phyloP scores from a whole-genome alignment of 768 basidiomycete species.

The Auricularia heimuer region DNA sequence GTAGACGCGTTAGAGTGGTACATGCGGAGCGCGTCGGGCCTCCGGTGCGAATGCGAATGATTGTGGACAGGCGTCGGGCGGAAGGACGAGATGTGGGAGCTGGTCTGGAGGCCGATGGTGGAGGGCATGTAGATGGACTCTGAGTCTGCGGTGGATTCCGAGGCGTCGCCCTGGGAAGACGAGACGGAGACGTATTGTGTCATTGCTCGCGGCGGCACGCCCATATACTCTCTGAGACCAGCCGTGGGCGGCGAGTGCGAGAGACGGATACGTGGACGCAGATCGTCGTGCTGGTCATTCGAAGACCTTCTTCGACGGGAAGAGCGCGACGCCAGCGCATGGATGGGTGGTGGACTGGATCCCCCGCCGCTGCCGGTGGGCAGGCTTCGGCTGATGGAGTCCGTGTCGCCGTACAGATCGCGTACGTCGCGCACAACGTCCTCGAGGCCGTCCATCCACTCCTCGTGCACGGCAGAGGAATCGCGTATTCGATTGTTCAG shows the following conservation, averaged over 20 bases:
- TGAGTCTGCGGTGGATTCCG: slow-evolving; percentile 41
- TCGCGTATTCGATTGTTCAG: slow-evolving; percentile 23
- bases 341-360: neutral
- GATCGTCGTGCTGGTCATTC: neutral
- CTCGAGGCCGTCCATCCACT: slow-evolving; percentile 61
- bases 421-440: slow-evolving; percentile 58
- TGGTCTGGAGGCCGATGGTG: slow-evolving; percentile 52
- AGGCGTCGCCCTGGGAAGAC: slow-evolving; percentile 6
- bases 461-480: slow-evolving; percentile 34
- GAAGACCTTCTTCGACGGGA: neutral
- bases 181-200: slow-evolving; percentile 49
- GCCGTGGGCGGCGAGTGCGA: slow-evolving; percentile 23
- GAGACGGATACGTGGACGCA: neutral
- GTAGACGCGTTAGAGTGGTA: neutral
- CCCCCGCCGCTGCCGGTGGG: slow-evolving; percentile 28
- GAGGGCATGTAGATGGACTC: slow-evolving; percentile 53
- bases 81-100: slow-evolving; percentile 12
- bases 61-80: neutral
- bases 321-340: neutral
- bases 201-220: slow-evolving; percentile 59
- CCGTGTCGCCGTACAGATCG: slow-evolving; percentile 33
- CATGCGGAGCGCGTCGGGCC: neutral
- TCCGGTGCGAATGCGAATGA: neutral
- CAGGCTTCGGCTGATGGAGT: slow-evolving; percentile 35
- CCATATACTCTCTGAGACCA: slow-evolving; percentile 23